Conservation (phyloP, 108 stramenopile species). For the Pseudonitzschia pungens region DNA sequence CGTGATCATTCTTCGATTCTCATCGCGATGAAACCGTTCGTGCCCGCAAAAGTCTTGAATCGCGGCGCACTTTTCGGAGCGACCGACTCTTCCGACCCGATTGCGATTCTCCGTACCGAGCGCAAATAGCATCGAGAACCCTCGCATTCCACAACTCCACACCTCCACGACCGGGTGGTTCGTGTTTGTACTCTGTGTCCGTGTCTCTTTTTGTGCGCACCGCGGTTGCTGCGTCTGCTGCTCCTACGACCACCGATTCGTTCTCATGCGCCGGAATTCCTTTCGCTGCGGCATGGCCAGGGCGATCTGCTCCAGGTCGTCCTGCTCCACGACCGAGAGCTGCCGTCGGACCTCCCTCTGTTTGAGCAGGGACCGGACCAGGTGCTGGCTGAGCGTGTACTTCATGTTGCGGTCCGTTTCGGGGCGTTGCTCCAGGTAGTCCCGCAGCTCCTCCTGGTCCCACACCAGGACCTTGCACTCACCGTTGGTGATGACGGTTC, state of each 20-base stretch:
- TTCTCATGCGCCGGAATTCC: slow-evolving; percentile 1
- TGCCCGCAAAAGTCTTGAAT: no score
- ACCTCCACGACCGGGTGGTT: no score
- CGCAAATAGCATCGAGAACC: no score
- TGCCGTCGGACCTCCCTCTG: slow-evolving; percentile 28
- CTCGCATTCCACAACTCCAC: background rate
- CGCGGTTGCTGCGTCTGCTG: background rate
- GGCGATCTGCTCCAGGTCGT: background rate
- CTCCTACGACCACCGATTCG: background rate
- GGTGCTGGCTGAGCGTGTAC: slow-evolving; percentile 28
- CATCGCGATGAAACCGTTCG: no score
- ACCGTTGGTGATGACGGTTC: slow-evolving; percentile 24
- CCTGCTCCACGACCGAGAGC: background rate
- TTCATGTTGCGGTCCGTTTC: slow-evolving; percentile 36
- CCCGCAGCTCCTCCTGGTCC: slow-evolving; percentile 21
- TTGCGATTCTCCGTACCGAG: no score
- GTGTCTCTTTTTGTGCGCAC: no score
- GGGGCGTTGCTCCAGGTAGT: slow-evolving; percentile 24
- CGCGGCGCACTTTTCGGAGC: no score
- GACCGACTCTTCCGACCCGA: no score
- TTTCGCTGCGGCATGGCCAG: background rate
- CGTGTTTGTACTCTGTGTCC: no score
- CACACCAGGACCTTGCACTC: slow-evolving; percentile 26
- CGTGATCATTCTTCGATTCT: no score
- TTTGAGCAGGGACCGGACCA: slow-evolving; percentile 25